Base-by-base conservation (phyloP, 371 early-diverging fungal genomes). In the Mucor indicus region DNA sequence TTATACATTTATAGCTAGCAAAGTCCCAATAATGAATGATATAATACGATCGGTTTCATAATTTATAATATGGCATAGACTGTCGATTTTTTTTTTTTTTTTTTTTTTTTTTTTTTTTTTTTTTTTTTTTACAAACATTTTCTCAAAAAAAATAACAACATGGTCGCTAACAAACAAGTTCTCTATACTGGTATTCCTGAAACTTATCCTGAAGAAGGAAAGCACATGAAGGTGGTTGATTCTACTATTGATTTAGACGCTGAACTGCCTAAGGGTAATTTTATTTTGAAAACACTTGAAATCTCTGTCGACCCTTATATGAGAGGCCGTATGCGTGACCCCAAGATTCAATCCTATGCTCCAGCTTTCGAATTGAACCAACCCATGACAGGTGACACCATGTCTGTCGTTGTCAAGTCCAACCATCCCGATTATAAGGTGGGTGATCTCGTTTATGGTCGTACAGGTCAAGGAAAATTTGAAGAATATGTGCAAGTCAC, bases 251-350 rank as follows among this genome's bases (percentile, higher is more conserved):
- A 74, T 52, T 56, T 68, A 12, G 73, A 70, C 23, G 54, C 57
- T 15, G 58, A 50, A 0, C 60, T 85, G 20, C 58, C 62, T 23
- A 69, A 80, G 16, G 80, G 77, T 36, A 69, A 81, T 6, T 56
- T 84, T 22, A 55, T 85, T 4, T 30, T 84, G 12, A 78, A 83
- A 51, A 62, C 46, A 13, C 53, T 67, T 3, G 59, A 49, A 10
- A 53, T 71, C 22, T 57, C 66, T 27, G 59, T 65, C 4, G 66
- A 70, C 44, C 62, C 64, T 15, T 66, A 77, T 44, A 70, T 81
- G 69, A 81, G 84, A 47, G 80, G 79, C 16, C 72, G 80, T 44
- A 84, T 89, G 85, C 60, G 81, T 51, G 59, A 58, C 27, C 20
- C 62, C 1, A 33, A 53, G 0, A 55, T 50, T n/a, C 55, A 78